Evolutionary conservation across 495 filamentous ascomycete species (phyloP).

Genomic region (Trichoderma asperelloides): DNA sequence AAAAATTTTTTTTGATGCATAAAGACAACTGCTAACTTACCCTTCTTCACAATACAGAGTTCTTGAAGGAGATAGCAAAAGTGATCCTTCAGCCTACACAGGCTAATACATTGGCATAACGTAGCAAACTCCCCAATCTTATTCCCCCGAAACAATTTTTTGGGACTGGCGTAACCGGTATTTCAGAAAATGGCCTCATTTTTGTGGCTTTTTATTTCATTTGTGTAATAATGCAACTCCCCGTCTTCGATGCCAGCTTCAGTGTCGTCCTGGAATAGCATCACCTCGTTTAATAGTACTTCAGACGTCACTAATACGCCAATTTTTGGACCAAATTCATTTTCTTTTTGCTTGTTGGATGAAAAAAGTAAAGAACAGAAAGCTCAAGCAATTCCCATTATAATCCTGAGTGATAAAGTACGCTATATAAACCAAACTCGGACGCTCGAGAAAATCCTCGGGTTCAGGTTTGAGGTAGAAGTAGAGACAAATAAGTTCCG

Average conservation of each 20-base stretch:
- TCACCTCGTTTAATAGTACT: no score
- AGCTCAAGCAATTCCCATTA: not conserved
- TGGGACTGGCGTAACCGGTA: no score
- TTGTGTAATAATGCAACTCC: not conserved
- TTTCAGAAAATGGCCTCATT: not conserved
- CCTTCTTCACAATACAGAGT: constrained; percentile 25
- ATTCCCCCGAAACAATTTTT: no score
- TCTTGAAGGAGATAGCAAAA: constrained; percentile 41
- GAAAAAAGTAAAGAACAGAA: not conserved
- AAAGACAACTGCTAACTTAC: constrained; percentile 10
- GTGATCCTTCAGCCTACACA: constrained; percentile 31
- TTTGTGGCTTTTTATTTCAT: not conserved
- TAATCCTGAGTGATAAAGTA: not conserved
- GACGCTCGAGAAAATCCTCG: not conserved
- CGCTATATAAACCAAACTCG: not conserved
- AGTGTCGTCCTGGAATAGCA: no score
- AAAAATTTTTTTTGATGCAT: no score
- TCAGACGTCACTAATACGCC: no score
- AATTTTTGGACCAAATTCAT: not conserved
- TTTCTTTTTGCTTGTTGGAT: not conserved
- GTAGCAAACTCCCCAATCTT: not conserved
- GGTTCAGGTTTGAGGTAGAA: not conserved
- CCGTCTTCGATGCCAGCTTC: not conserved
- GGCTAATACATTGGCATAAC: not conserved
- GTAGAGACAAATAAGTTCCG: not conserved